Percentiles rank a stretch among this genome's conserved stretches.
Conservation (phyloP, 257 asterid genomes). For the Galeopsis tetrahit region DNA sequence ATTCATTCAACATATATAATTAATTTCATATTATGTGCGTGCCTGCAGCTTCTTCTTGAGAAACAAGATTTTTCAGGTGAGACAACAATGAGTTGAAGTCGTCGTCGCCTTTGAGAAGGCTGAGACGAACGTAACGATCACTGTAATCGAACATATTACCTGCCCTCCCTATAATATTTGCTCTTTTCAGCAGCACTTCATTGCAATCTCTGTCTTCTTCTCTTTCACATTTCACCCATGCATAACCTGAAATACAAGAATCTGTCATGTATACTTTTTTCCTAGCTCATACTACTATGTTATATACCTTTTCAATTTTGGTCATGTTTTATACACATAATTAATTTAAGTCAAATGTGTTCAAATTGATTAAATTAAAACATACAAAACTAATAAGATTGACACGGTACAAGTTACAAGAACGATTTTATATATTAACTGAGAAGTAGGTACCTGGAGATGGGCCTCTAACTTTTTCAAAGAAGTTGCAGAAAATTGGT, state of each 20-base stretch:
- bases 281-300: too few species aligned
- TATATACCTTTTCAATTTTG: too few species aligned
- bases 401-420: too few species aligned
- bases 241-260: conserved; percentile 44
- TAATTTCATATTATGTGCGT: conserved; percentile 19
- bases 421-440: too few species aligned
- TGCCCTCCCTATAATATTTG: conserved; percentile 44
- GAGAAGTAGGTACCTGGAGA: conserved; percentile 49
- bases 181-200: conserved; percentile 32
- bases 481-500: conserved; percentile 58
- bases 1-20: too few species aligned
- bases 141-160: conserved; percentile 34
- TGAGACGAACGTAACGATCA: conserved; percentile 50
- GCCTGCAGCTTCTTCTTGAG: conserved; percentile 11
- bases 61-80: conserved; percentile 34
- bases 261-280: too few species aligned
- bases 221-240: conserved; percentile 61
- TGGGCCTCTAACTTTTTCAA: conserved; percentile 56
- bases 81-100: conserved; percentile 41
- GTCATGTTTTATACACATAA: too few species aligned
- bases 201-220: conserved; percentile 51
- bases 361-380: too few species aligned
- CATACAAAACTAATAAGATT: too few species aligned
- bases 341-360: too few species aligned
- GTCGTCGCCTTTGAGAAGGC: conserved; percentile 45